Percentiles rank a stretch among this genome's conserved stretches.
Evolutionary conservation across 208 protist species (phyloP).

Genomic region (Leishmania tarentolae): DNA sequence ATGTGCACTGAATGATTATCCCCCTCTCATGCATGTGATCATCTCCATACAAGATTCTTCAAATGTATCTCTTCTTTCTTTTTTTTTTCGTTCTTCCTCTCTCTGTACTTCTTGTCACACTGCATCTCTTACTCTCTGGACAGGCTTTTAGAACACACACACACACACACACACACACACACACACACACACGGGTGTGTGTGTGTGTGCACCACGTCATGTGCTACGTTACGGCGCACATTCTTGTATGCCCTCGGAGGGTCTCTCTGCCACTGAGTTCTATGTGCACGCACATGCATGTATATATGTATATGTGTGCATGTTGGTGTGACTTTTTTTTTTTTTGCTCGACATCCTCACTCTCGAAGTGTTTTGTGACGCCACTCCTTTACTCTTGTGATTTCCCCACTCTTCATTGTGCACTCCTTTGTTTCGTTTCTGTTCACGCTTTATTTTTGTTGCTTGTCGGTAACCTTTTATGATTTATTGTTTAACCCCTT

Average conservation of each 20-base stretch:
- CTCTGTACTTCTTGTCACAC: neutral
- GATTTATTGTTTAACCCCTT: neutral
- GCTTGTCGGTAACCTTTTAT: too few relatives aligned
- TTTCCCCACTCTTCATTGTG: neutral
- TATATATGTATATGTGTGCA: neutral
- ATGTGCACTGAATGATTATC: neutral
- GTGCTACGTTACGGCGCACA: neutral
- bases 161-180: neutral
- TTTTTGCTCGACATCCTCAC: neutral
- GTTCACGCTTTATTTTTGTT: too few relatives aligned
- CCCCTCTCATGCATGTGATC: neutral
- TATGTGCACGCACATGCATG: too few relatives aligned
- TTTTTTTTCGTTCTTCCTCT: neutral
- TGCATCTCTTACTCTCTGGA: neutral
- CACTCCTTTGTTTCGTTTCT: too few relatives aligned
- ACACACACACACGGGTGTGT: neutral
- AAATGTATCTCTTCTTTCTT: neutral
- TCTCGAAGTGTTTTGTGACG: neutral
- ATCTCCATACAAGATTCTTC: neutral
- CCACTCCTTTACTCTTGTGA: too few relatives aligned
- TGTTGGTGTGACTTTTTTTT: neutral
- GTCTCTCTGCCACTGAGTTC: neutral
- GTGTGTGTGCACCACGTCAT: too few relatives aligned
- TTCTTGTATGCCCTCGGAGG: neutral
- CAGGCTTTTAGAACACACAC: neutral